Evolutionary conservation across 1,139 yeast species (phyloP).

Genomic region (Debaryomycetaceae sp.): DNA sequence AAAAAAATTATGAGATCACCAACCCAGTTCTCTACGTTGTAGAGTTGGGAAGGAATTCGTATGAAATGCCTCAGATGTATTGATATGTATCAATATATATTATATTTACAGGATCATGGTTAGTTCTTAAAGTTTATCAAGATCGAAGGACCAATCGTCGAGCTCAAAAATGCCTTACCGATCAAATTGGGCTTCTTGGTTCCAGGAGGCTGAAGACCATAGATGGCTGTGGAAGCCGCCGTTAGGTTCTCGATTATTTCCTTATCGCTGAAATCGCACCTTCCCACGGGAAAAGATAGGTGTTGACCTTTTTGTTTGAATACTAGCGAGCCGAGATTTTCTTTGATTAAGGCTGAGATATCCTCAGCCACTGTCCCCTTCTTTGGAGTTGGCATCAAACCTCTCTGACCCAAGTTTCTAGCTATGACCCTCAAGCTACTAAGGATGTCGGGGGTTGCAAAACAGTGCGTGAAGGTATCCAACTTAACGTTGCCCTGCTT

Average conservation of each 20-base stretch:
- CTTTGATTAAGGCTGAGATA: conserved; percentile 48
- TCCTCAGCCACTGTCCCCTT: conserved; percentile 84
- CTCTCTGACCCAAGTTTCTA: conserved; percentile 79
- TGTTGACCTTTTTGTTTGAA: conserved; percentile 66
- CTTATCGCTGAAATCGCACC: conserved; percentile 72
- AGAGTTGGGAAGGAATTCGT: background rate
- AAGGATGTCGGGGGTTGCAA: conserved; percentile 81
- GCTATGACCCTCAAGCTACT: conserved; percentile 63
- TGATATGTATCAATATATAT: background rate
- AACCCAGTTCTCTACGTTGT: too few species aligned
- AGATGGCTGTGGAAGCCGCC: conserved; percentile 65
- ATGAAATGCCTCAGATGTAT: background rate
- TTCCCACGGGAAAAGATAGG: conserved; percentile 70
- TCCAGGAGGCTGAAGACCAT: conserved; percentile 53
- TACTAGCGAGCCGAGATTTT: conserved; percentile 64
- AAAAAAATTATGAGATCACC: background rate
- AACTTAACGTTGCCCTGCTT: conserved; percentile 51
- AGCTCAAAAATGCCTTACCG: conserved; percentile 66
- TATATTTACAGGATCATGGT: conserved; percentile 7
- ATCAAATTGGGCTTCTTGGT: conserved; percentile 66
- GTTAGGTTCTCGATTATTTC: conserved; percentile 72
- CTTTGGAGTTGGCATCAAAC: conserved; percentile 83
- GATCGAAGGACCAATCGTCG: conserved; percentile 80
- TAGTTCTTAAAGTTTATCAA: conserved; percentile 51
- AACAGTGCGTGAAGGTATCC: conserved; percentile 66